These are phyloP conservation scores for Schoenoplectus tabernaemontani DNA, from an alignment of 202 grass and related monocot genomes.

Conservation along the genomic window DNA sequence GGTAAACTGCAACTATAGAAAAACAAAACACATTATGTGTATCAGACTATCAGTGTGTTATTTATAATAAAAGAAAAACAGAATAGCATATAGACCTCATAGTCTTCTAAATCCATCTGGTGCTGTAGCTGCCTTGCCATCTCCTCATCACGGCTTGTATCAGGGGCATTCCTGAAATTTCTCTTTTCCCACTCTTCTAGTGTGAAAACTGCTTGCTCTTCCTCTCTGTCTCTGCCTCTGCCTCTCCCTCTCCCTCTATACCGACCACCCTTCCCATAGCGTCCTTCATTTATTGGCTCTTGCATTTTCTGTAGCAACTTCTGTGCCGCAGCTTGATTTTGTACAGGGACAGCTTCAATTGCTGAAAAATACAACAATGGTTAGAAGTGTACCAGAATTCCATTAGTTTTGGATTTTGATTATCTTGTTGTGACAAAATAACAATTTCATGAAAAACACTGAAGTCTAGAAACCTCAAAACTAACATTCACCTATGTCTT, in stretches of 20 bases:
- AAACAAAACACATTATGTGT: background rate
- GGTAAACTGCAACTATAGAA: background rate
- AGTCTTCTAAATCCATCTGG: slow-evolving; percentile 74
- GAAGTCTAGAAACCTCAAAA: background rate
- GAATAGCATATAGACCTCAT: slow-evolving; percentile 25
- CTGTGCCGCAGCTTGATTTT: slow-evolving; percentile 89
- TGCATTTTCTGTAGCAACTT: slow-evolving; percentile 92
- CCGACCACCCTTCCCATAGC: slow-evolving; percentile 23
- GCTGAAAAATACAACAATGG: slow-evolving; percentile 27
- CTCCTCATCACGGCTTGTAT: slow-evolving; percentile 71
- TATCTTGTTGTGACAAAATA: background rate
- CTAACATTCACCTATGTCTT: background rate
- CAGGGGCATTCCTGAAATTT: slow-evolving; percentile 34
- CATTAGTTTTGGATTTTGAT: background rate
- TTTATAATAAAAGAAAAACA: background rate
- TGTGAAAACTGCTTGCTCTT: slow-evolving; percentile 74
- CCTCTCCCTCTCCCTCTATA: slow-evolving; percentile 39
- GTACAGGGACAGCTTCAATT: slow-evolving; percentile 79
- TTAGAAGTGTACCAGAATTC: background rate
- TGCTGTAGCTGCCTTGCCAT: slow-evolving; percentile 72
- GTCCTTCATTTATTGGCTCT: slow-evolving; percentile 37
- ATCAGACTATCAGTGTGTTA: background rate
- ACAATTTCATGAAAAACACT: background rate
- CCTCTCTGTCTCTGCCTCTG: slow-evolving; percentile 56
- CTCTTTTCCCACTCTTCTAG: slow-evolving; percentile 93